These are phyloP conservation scores for Lumnitzera racemosa DNA, from an alignment of 345 rosid species.

Conservation along the genomic window DNA sequence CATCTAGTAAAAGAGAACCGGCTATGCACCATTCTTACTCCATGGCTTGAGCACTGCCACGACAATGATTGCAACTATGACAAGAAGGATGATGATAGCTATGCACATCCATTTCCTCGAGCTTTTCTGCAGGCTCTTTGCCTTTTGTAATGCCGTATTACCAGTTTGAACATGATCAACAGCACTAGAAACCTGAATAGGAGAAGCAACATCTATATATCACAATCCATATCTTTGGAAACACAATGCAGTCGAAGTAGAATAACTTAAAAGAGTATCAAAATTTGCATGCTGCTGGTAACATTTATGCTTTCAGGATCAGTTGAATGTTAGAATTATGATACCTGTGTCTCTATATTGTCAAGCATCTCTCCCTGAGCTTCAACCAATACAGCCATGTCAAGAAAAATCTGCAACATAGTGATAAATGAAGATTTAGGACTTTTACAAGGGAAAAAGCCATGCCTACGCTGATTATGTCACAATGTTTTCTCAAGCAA, in stretches of 20 bases:
- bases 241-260: too few relatives aligned
- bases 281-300: too few relatives aligned
- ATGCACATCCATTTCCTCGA: constrained; percentile 7
- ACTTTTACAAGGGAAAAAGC: too few relatives aligned
- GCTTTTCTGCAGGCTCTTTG: constrained; percentile 5
- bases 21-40: constrained; percentile 25
- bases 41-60: constrained; percentile 74
- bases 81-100: constrained; percentile 5
- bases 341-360: constrained; percentile 1
- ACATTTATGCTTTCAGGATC: too few relatives aligned
- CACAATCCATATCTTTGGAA: too few relatives aligned
- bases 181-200: too few relatives aligned
- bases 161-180: background rate
- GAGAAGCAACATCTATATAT: too few relatives aligned
- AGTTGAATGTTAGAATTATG: too few relatives aligned
- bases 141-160: background rate
- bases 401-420: background rate
- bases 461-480: too few relatives aligned
- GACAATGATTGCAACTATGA: constrained; percentile 7
- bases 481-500: too few relatives aligned
- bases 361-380: constrained; percentile 5
- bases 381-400: constrained; percentile 1
- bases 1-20: background rate
- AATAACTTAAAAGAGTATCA: too few relatives aligned
- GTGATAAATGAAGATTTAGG: background rate